Base-by-base conservation (phyloP, 352 stramenopile genomes). In the Hyaloperonospora arabidopsidis region DNA sequence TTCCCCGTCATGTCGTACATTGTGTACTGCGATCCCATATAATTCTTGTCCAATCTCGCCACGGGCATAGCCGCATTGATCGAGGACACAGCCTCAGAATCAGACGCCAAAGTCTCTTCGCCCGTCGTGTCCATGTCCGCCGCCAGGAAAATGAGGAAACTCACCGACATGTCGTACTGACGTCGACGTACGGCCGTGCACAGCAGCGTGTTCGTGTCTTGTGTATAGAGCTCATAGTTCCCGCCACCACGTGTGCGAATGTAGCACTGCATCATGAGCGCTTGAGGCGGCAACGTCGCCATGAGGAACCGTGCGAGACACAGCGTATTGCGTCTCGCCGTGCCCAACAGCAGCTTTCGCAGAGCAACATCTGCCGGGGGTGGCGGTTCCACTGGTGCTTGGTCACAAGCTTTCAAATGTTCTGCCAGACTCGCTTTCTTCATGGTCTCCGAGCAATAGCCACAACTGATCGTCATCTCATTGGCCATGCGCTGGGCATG, bases 81-180 rank as follows among this genome's bases (percentile, higher is more conserved):
- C 12, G 60, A 49, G 18, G 61, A 61, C 0, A 36, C 45, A 2
- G 35, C 35, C 13, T 41, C n/a, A n/a, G 12, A 0, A 6, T 49
- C 52, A 38, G 62, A 46, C 5, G 56, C 60, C 29, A 56, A 52
- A 5, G 58, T 46, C 44, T 56, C 44, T 46, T 58, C 61, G n/a
- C 40, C 56, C 5, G 57, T 59, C 6, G 50, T 53, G 32, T 85
- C 65, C 13, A 83, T 19, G 45, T 84, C 84, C 22, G 69, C 82
- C 21, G 76, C 74, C 22, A 84, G 28, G 2, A 61, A 73, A 53
- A 92, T 89, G 46, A 80, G 66, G 49, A 92, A 92, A 48, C 74
- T 92, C 50, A 92, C 81, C 49, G 78, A 89, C 82, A 92, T 92
- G 67, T 92, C 82, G 63, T 89, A 89, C 68, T 92, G 82, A 22